Conservation (phyloP, 225 moss, liverwort and hornwort genomes). For the Anthoceros angustus region DNA sequence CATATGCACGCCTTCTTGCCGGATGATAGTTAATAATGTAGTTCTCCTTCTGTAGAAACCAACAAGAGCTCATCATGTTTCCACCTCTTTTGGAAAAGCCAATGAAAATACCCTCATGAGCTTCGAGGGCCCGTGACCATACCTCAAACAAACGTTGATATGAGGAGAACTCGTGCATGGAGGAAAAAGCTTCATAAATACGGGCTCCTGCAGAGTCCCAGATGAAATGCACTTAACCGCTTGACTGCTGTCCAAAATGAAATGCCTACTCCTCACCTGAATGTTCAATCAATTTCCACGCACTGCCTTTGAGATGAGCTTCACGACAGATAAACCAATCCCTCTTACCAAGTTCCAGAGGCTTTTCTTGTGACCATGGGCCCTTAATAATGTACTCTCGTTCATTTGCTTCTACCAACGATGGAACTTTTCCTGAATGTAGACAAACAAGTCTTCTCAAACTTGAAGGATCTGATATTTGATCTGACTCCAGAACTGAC, state of each 20-base stretch:
- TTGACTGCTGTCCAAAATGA: too few relatives aligned
- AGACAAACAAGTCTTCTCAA: constrained; percentile 5
- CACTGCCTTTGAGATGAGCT: too few relatives aligned
- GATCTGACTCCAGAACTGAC: neutral
- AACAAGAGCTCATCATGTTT: neutral
- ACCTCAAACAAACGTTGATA: constrained; percentile 1
- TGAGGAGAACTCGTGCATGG: neutral
- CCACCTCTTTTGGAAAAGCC: neutral
- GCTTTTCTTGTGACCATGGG: constrained; percentile 77
- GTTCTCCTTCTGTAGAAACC: constrained; percentile 43
- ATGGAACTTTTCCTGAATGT: constrained; percentile 60
- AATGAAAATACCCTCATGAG: neutral
- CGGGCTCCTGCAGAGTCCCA: neutral
- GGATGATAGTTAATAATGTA: constrained; percentile 74
- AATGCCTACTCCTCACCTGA: too few relatives aligned
- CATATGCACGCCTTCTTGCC: constrained; percentile 58
- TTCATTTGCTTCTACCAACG: constrained; percentile 70
- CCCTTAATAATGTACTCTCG: constrained; percentile 59
- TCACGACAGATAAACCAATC: too few relatives aligned
- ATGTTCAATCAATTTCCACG: too few relatives aligned
- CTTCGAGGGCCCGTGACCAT: neutral
- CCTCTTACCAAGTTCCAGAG: constrained; percentile 66
- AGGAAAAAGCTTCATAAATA: neutral
- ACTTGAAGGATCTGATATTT: neutral
- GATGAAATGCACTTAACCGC: too few relatives aligned